These are phyloP conservation scores for Paspalum notatum DNA, from an alignment of 176 grass and related monocot species.

Conservation along the genomic window DNA sequence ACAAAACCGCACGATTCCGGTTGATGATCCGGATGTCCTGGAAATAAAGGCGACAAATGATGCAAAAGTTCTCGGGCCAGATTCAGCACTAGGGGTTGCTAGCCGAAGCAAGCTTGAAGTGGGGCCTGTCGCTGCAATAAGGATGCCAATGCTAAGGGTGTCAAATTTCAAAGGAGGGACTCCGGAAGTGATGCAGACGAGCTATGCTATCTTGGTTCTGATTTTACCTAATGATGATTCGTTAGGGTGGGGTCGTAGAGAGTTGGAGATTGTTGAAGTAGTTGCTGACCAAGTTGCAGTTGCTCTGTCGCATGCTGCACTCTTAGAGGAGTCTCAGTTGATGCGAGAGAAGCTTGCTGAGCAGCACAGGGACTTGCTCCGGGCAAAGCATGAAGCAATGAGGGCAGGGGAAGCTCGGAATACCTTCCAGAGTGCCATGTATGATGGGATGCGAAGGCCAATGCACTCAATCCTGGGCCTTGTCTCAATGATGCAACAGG, in stretches of 20 bases:
- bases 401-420: constrained; percentile 83
- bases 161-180: constrained; percentile 94
- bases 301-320: constrained; percentile 71
- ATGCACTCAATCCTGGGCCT: constrained; percentile 89
- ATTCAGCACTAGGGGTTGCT: constrained; percentile 55
- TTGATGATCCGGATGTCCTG: constrained; percentile 56
- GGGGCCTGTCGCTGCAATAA: constrained; percentile 61
- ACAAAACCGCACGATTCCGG: constrained; percentile 38
- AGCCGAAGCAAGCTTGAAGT: constrained; percentile 52
- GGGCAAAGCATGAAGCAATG: constrained; percentile 68
- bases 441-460: constrained; percentile 79
- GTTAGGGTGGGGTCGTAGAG: constrained; percentile 53
- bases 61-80: constrained; percentile 47
- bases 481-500: constrained; percentile 89
- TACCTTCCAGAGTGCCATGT: constrained; percentile 81
- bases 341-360: constrained; percentile 74
- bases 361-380: constrained; percentile 65
- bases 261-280: constrained; percentile 78
- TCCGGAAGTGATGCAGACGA: constrained; percentile 69
- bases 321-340: constrained; percentile 80
- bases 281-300: constrained; percentile 88
- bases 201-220: constrained; percentile 70
- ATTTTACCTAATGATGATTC: constrained; percentile 56
- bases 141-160: constrained; percentile 76
- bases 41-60: constrained; percentile 59